phyloP scores from a whole-genome alignment of 202 grass and related monocot genomes.

The Carex arenaria region DNA sequence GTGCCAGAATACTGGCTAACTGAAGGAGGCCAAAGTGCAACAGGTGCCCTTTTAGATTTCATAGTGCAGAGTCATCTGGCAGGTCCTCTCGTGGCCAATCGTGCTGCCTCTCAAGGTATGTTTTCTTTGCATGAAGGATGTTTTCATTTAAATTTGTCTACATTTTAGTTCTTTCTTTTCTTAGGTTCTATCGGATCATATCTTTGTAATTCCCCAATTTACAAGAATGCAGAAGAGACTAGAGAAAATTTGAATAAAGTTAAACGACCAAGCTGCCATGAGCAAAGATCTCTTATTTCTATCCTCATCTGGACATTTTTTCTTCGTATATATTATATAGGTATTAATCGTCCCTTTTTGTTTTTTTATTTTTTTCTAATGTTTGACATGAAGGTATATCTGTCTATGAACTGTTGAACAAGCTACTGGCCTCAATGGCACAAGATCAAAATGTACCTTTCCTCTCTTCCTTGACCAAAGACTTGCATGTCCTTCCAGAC shows the following conservation, averaged over 20 bases:
- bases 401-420: constrained; percentile 86
- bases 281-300: background rate
- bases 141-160: background rate
- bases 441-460: constrained; percentile 57
- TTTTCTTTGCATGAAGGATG: constrained; percentile 20
- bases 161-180: background rate
- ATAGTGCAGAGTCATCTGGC: constrained; percentile 68
- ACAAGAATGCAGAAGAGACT: background rate
- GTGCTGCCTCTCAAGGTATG: constrained; percentile 74
- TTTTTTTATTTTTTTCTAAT: background rate
- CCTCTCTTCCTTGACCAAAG: constrained; percentile 78
- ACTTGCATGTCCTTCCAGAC: constrained; percentile 84
- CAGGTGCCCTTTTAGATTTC: constrained; percentile 78
- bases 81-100: constrained; percentile 65
- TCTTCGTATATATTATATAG: background rate
- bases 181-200: background rate
- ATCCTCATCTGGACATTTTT: background rate
- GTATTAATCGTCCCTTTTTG: constrained; percentile 8
- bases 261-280: background rate
- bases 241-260: background rate
- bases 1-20: constrained; percentile 88
- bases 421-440: constrained; percentile 59
- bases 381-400: constrained; percentile 51
- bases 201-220: background rate
- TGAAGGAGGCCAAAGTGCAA: constrained; percentile 95